A percentile compares a stretch with the other conserved stretches of the same genome.
Evolutionary conservation across 2,329 filamentous ascomycete species (phyloP).

Genomic region (Aspergillus terreus): DNA sequence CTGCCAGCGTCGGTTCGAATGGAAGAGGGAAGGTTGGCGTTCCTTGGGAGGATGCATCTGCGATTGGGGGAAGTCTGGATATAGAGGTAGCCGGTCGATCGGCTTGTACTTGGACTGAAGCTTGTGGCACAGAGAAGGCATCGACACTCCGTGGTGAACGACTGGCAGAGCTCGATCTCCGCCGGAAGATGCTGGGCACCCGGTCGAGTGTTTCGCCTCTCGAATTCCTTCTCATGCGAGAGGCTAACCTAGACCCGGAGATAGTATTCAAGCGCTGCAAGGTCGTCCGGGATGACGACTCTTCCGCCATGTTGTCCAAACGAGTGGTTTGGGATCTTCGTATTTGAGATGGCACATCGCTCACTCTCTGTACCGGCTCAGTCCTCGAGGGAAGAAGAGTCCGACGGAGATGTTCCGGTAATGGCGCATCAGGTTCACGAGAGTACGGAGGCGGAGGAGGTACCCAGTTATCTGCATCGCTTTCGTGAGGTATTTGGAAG

Average conservation of each 20-base stretch:
- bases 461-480: constrained; percentile 84
- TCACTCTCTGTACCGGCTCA: constrained; percentile 12
- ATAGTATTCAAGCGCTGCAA: constrained; percentile 27
- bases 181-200: constrained; percentile 11
- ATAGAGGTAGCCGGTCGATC: not conserved
- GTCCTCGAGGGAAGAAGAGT: constrained; percentile 28
- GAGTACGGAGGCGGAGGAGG: constrained; percentile 76
- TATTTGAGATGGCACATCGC: constrained; percentile 12
- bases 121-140: constrained; percentile 1
- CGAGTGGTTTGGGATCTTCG: constrained; percentile 24
- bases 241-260: constrained; percentile 15
- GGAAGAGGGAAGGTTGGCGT: not conserved
- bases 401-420: constrained; percentile 35
- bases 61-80: not conserved
- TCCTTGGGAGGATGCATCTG: not conserved
- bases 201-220: constrained; percentile 12
- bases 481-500: constrained; percentile 72
- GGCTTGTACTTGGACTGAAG: not conserved
- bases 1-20: not conserved
- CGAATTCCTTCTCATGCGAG: constrained; percentile 16
- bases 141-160: constrained; percentile 3
- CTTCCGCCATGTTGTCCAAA: constrained; percentile 19
- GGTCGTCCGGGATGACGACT: constrained; percentile 20
- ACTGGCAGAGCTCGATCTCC: constrained; percentile 9
- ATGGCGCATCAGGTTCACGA: constrained; percentile 31